phyloP scores from a whole-genome alignment of 2,329 filamentous ascomycete species.

The Monilinia fructicola region DNA sequence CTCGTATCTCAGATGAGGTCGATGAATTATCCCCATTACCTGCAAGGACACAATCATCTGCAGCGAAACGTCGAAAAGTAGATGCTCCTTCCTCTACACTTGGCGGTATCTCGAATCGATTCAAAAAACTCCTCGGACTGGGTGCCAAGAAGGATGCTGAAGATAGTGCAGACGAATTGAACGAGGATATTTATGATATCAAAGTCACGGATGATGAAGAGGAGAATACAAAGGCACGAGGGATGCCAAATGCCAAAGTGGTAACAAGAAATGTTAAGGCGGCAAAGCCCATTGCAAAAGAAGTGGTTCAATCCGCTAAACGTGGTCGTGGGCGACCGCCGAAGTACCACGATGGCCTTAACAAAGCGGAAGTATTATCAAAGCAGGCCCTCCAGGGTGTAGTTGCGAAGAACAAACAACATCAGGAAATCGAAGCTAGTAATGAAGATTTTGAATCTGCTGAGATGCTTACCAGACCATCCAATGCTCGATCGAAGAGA shows the following conservation, averaged over 20 bases:
- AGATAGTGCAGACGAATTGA: constrained; percentile 21
- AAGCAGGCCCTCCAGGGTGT: constrained; percentile 16
- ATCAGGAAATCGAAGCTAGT: background rate
- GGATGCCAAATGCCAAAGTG: background rate
- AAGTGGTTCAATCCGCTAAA: background rate
- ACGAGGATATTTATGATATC: constrained; percentile 22
- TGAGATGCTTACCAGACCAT: background rate
- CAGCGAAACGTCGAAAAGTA: constrained; percentile 22
- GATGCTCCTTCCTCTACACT: constrained; percentile 11
- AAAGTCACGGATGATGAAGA: constrained; percentile 24
- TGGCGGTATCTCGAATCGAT: constrained; percentile 3
- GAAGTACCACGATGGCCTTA: constrained; percentile 19
- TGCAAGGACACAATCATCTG: constrained; percentile 16
- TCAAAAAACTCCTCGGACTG: constrained; percentile 19
- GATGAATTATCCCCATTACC: constrained; percentile 24
- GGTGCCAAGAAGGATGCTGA: constrained; percentile 2
- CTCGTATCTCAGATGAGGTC: constrained; percentile 16
- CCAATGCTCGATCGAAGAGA: constrained; percentile 3
- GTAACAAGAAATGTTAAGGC: background rate
- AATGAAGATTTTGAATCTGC: background rate
- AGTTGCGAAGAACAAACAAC: background rate
- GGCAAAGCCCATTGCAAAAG: background rate
- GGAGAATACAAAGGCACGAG: constrained; percentile 10
- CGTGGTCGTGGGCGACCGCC: constrained; percentile 18
- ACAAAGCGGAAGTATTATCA: constrained; percentile 25